Percentiles rank a stretch among this genome's conserved stretches.
phyloP scores from a whole-genome alignment of 257 asterid species.

The Capsicum rhomboideum region DNA sequence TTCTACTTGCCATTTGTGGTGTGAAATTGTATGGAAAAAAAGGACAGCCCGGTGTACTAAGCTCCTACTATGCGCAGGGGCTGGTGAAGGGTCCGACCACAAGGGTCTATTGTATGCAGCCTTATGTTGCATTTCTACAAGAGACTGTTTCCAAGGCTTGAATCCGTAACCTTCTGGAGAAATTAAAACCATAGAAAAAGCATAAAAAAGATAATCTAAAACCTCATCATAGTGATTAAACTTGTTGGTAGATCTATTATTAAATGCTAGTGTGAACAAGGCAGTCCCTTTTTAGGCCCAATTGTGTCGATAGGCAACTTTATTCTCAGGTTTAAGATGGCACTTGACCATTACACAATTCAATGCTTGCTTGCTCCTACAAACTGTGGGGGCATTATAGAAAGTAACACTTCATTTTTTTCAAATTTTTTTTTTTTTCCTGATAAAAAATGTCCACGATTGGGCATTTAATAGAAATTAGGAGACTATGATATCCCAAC shows the following conservation, averaged over 20 bases:
- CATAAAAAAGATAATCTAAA: neutral
- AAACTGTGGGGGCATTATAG: neutral
- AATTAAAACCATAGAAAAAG: too few species aligned
- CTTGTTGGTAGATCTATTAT: conserved; percentile 2
- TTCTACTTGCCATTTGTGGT: neutral
- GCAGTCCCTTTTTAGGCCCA: conserved; percentile 4
- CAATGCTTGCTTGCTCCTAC: neutral
- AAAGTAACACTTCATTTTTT: neutral
- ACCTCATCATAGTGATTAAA: neutral
- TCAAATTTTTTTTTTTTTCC: neutral
- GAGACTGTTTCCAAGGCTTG: too few species aligned
- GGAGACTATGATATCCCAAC: neutral
- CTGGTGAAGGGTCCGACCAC: too few species aligned
- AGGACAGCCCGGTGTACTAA: too few species aligned
- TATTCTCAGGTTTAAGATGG: conserved; percentile 5
- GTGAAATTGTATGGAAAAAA: neutral
- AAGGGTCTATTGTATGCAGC: too few species aligned
- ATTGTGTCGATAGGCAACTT: neutral
- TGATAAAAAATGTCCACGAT: neutral
- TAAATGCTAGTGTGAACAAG: neutral
- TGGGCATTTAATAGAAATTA: neutral
- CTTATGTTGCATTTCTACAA: too few species aligned
- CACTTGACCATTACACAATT: conserved; percentile 1
- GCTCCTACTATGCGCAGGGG: too few species aligned
- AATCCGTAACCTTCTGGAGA: too few species aligned